Conservation (phyloP, 352 stramenopile species). For the Pythium biforme region DNA sequence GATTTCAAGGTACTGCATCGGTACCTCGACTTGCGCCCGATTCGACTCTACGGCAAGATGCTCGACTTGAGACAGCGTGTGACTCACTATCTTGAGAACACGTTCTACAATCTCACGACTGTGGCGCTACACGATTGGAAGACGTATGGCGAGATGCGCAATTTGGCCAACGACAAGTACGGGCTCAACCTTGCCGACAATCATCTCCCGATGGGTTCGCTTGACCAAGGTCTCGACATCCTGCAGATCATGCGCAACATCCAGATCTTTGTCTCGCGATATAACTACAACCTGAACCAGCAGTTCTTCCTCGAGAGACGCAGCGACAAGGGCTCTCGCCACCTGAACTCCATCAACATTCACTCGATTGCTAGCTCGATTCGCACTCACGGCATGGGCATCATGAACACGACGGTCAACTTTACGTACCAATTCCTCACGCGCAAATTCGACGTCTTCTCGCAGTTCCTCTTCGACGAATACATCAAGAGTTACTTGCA, state of each 20-base stretch:
- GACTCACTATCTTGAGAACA: conserved; percentile 92
- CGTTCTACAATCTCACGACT: conserved; percentile 95
- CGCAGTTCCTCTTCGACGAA: conserved; percentile 93
- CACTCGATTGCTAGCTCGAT: conserved; percentile 90
- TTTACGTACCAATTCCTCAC: conserved; percentile 95
- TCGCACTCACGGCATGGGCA: conserved; percentile 94
- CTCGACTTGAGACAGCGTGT: conserved; percentile 86
- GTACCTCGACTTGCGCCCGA: conserved; percentile 83
- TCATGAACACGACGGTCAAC: conserved; percentile 95
- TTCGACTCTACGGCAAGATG: conserved; percentile 87
- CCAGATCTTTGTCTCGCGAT: conserved; percentile 87
- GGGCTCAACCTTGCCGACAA: conserved; percentile 90
- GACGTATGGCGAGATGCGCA: conserved; percentile 93
- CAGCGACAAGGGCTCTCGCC: conserved; percentile 89
- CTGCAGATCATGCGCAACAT: conserved; percentile 97
- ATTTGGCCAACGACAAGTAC: conserved; percentile 92
- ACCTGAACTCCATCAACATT: conserved; percentile 93
- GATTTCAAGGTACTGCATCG: conserved; percentile 85
- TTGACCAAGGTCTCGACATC: conserved; percentile 92
- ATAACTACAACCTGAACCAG: conserved; percentile 96
- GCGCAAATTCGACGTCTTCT: conserved; percentile 90
- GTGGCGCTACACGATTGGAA: conserved; percentile 95
- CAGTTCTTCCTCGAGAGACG: conserved; percentile 94
- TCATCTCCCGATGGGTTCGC: conserved; percentile 90
- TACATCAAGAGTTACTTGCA: conserved; percentile 94